Conservation (phyloP, 768 basidiomycete species). For the Mycena belliarum region DNA sequence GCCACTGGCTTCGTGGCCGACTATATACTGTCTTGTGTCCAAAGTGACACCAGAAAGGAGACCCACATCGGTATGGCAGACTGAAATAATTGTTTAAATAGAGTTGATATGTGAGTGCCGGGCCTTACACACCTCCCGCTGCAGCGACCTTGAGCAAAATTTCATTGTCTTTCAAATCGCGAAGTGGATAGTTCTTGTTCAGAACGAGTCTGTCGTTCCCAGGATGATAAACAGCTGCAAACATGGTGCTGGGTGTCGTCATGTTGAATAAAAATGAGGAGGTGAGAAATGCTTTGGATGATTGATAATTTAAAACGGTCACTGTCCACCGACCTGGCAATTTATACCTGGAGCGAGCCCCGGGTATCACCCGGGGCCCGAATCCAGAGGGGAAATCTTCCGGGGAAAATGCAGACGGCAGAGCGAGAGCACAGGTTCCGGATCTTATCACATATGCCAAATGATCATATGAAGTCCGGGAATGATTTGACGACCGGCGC, state of each 20-base stretch:
- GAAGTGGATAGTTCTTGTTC: background rate
- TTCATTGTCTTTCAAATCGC: background rate
- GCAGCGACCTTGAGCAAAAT: conserved; percentile 1
- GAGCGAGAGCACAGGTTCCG: too few relatives aligned
- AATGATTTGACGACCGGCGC: too few relatives aligned
- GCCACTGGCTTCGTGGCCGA: conserved; percentile 4
- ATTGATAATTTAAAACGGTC: too few relatives aligned
- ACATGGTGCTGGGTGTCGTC: conserved; percentile 3
- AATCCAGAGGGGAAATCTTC: too few relatives aligned
- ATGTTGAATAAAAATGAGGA: background rate
- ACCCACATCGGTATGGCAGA: background rate
- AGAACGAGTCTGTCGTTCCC: conserved; percentile 8
- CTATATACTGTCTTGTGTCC: background rate
- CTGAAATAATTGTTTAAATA: background rate
- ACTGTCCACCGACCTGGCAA: too few relatives aligned
- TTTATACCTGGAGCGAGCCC: too few relatives aligned
- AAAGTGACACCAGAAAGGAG: background rate
- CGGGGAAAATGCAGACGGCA: too few relatives aligned
- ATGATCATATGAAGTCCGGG: too few relatives aligned
- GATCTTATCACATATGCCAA: too few relatives aligned
- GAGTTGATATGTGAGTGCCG: background rate
- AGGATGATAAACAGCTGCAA: conserved; percentile 2
- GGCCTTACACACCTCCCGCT: background rate
- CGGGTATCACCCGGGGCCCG: too few relatives aligned
- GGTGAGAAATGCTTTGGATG: too few relatives aligned